Evolutionary conservation across 140 eudicot genomes (phyloP).

Genomic region (Ambrosia hybrid): DNA sequence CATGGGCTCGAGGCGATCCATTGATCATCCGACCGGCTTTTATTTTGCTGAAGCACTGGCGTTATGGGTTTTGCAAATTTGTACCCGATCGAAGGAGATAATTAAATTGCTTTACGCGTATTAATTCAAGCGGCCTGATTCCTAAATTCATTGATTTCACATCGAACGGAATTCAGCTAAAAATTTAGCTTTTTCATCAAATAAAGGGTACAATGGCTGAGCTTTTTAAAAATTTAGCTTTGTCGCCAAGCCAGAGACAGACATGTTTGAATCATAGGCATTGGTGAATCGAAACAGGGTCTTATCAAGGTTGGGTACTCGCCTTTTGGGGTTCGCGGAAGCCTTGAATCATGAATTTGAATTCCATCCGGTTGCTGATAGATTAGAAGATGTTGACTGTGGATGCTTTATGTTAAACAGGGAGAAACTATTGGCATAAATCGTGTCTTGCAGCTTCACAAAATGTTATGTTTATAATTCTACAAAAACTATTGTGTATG

Average conservation of each 20-base stretch:
- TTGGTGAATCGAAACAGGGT: constrained; percentile 89
- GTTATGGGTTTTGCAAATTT: constrained; percentile 58
- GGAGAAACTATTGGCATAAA: constrained; percentile 73
- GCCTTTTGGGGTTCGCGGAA: constrained; percentile 69
- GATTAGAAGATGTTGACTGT: constrained; percentile 86
- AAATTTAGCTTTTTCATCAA: constrained; percentile 78
- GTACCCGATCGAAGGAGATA: constrained; percentile 75
- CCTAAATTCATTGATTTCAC: constrained; percentile 88
- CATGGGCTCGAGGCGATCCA: constrained; percentile 74
- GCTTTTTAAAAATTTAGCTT: constrained; percentile 81
- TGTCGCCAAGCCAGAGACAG: constrained; percentile 63
- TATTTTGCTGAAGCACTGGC: constrained; percentile 88
- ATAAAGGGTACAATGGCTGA: constrained; percentile 96
- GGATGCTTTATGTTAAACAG: constrained; percentile 98
- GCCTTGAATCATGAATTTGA: constrained; percentile 69
- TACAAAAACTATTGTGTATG: too few species aligned
- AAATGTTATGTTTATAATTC: constrained; percentile 37
- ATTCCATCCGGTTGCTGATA: constrained; percentile 84
- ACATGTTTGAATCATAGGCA: constrained; percentile 83
- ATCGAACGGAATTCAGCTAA: constrained; percentile 73
- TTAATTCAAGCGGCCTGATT: constrained; percentile 79
- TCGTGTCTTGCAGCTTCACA: constrained; percentile 75
- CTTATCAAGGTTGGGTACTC: constrained; percentile 77
- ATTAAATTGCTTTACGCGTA: constrained; percentile 54
- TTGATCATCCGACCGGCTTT: constrained; percentile 62